These are phyloP conservation scores for Xylariales sp. DNA, from an alignment of 2,329 filamentous ascomycete genomes.

Conservation along the genomic window DNA sequence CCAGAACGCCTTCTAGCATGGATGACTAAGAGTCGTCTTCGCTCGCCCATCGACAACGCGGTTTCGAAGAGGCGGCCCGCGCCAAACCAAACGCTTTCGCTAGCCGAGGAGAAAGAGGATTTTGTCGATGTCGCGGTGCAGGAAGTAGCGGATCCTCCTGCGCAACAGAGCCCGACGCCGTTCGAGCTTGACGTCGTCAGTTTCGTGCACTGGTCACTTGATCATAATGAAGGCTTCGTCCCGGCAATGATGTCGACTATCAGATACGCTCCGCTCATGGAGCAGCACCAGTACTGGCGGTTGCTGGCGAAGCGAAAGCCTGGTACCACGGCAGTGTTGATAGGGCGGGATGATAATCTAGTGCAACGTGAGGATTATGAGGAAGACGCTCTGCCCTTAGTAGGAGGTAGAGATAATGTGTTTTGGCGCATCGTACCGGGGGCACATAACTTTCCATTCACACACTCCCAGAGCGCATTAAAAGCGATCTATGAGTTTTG, in stretches of 20 bases:
- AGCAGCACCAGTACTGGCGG: constrained; percentile 63
- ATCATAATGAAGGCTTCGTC: constrained; percentile 68
- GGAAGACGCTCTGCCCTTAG: constrained; percentile 61
- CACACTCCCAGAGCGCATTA: constrained; percentile 59
- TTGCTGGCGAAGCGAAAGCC: constrained; percentile 56
- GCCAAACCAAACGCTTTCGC: constrained; percentile 36
- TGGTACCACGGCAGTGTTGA: constrained; percentile 62
- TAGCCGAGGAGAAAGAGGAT: constrained; percentile 46
- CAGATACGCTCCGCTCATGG: constrained; percentile 64
- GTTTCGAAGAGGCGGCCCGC: constrained; percentile 45
- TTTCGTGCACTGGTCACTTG: constrained; percentile 69
- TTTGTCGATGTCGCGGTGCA: constrained; percentile 56
- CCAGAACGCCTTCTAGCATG: constrained; percentile 63
- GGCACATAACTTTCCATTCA: constrained; percentile 72
- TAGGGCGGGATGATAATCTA: constrained; percentile 64
- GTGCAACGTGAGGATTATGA: constrained; percentile 63
- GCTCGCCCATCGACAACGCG: constrained; percentile 60
- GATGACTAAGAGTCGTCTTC: constrained; percentile 61
- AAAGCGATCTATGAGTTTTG: constrained; percentile 62
- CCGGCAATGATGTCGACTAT: constrained; percentile 70
- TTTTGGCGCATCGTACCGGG: constrained; percentile 64
- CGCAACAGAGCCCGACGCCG: constrained; percentile 45
- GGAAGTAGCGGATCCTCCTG: constrained; percentile 53
- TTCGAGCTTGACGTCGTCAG: constrained; percentile 61
- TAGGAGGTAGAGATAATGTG: constrained; percentile 62